A percentile compares a stretch with the other conserved stretches of the same genome.
These are phyloP conservation scores for Phylloporus sp. DNA, from an alignment of 768 basidiomycete species.

Conservation along the genomic window DNA sequence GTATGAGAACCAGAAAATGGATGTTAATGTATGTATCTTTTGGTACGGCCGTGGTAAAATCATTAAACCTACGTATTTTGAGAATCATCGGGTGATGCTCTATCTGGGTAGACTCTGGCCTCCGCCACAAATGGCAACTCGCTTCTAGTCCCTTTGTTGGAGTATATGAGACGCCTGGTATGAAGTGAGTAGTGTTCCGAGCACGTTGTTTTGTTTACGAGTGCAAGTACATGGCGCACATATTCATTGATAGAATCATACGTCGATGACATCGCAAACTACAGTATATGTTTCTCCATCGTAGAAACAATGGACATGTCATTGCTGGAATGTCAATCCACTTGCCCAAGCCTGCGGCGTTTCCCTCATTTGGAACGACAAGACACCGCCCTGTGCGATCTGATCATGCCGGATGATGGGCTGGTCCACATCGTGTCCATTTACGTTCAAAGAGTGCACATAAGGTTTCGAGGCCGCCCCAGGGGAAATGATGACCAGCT, in stretches of 20 bases:
- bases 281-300: not conserved
- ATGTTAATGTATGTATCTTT: not conserved
- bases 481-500: constrained; percentile 48
- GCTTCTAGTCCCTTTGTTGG: no score
- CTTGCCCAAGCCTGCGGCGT: constrained; percentile 35
- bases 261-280: no score
- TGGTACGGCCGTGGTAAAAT: not conserved
- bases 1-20: not conserved
- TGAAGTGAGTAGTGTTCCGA: no score
- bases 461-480: constrained; percentile 61
- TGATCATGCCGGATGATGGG: constrained; percentile 62
- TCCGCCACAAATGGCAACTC: no score
- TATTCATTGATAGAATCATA: not conserved
- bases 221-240: no score
- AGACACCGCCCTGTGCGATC: constrained; percentile 51
- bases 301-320: not conserved
- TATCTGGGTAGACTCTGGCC: no score
- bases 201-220: no score
- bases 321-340: not conserved
- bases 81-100: not conserved
- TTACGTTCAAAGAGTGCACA: constrained; percentile 54
- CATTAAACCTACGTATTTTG: not conserved
- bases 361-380: constrained; percentile 65
- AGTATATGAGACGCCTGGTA: no score
- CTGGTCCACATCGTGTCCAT: constrained; percentile 40